phyloP scores from a whole-genome alignment of 164 flowering plant genomes.

The Magnolia kwangsiensis region DNA sequence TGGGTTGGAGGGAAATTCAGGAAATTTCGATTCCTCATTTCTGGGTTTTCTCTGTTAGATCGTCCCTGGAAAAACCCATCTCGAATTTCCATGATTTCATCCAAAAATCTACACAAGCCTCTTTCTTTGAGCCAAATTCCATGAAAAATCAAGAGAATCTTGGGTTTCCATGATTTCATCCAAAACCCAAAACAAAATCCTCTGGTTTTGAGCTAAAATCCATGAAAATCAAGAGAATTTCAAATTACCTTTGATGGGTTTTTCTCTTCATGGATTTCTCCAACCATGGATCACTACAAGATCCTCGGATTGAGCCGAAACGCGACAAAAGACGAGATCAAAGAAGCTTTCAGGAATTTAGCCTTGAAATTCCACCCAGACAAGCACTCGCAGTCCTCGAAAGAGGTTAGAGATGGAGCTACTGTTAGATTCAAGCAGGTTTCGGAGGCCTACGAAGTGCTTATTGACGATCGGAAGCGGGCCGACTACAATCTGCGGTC shows the following conservation, averaged over 20 bases:
- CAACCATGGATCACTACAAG: conserved; percentile 63
- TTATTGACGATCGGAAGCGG: conserved; percentile 66
- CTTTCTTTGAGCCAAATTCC: background rate
- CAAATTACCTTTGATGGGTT: background rate
- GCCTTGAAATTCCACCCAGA: conserved; percentile 84
- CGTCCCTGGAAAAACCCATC: too few relatives aligned
- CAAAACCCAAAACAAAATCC: background rate
- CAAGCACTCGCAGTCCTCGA: conserved; percentile 63
- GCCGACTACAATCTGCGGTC: conserved; percentile 43
- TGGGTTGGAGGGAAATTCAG: too few relatives aligned
- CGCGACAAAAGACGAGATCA: conserved; percentile 73
- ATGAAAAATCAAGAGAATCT: too few relatives aligned
- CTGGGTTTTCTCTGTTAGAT: too few relatives aligned
- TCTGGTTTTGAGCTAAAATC: background rate
- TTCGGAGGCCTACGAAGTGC: conserved; percentile 80
- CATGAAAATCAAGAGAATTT: conserved; percentile 1
- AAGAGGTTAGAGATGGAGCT: conserved; percentile 41
- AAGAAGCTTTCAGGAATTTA: conserved; percentile 63
- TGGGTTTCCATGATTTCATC: background rate
- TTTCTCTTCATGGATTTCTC: background rate
- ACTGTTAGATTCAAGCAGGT: conserved; percentile 61
- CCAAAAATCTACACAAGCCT: background rate
- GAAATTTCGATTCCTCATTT: too few relatives aligned
- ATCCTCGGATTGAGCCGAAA: conserved; percentile 46
- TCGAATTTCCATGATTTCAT: too few relatives aligned